A percentile compares a stretch with the other conserved stretches of the same genome.
phyloP scores from a whole-genome alignment of 2,329 filamentous ascomycete species.

The Stagonosporopsis tanaceti region DNA sequence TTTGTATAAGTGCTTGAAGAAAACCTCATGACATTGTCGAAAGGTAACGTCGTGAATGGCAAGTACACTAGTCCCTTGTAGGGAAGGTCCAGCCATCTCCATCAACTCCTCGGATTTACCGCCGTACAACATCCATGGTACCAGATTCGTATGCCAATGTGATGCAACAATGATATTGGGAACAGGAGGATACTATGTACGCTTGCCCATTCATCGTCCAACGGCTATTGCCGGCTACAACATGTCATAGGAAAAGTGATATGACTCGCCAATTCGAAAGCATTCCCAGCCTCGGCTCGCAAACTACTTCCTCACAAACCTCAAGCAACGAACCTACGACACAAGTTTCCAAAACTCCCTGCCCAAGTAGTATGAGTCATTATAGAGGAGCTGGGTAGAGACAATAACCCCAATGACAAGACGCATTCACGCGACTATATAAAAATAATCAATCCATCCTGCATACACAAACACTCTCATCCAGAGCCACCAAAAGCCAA shows the following conservation, averaged over 20 bases:
- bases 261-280: conserved; percentile 1
- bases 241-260: not conserved
- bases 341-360: not conserved
- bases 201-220: not conserved
- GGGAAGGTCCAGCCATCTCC: not conserved
- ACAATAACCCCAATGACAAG: not conserved
- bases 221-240: not conserved
- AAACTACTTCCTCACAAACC: conserved; percentile 4
- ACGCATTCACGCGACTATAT: not conserved
- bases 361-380: not conserved
- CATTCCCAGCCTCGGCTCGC: conserved; percentile 8
- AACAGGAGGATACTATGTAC: not conserved
- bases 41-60: not conserved
- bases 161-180: not conserved
- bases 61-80: not conserved
- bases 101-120: not conserved
- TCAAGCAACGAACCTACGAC: not conserved
- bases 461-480: not conserved
- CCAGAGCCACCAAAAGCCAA: not conserved
- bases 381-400: not conserved
- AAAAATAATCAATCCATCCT: not conserved
- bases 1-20: too few species aligned
- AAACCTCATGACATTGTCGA: too few species aligned
- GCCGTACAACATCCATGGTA: too few species aligned
- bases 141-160: not conserved